Evolutionary conservation across 1,284 basidiomycete genomes (phyloP).

Genomic region (Omphalotus olearius): DNA sequence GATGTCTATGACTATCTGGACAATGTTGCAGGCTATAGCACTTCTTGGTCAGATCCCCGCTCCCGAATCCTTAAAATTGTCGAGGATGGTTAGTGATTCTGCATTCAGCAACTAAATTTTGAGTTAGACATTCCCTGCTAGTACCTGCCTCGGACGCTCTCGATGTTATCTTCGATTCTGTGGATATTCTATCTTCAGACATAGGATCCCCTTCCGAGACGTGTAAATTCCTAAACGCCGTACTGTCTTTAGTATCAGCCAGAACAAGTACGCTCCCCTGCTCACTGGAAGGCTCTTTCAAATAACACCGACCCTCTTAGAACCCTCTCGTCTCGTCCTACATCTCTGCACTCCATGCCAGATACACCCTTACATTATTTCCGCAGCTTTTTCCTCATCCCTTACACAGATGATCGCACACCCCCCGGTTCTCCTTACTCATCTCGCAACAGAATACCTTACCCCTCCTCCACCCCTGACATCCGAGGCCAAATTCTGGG

Average conservation of each 20-base stretch:
- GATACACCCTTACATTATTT: slow-evolving; percentile 51
- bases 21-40: slow-evolving; percentile 51
- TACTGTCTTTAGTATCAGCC: slow-evolving; percentile 38
- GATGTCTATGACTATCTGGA: slow-evolving; percentile 48
- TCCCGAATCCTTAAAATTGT: slow-evolving; percentile 38
- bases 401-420: slow-evolving; percentile 65
- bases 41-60: slow-evolving; percentile 27
- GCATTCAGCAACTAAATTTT: not conserved
- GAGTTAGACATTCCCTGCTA: slow-evolving; percentile 13
- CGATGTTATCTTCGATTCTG: slow-evolving; percentile 62
- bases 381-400: slow-evolving; percentile 62
- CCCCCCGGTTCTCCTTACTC: slow-evolving; percentile 56
- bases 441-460: slow-evolving; percentile 65
- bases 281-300: not conserved
- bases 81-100: slow-evolving; percentile 37
- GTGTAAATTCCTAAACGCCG: slow-evolving; percentile 44
- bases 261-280: slow-evolving; percentile 39
- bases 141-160: slow-evolving; percentile 37
- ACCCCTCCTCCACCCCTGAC: slow-evolving; percentile 62
- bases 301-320: slow-evolving; percentile 28
- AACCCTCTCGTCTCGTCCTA: slow-evolving; percentile 61
- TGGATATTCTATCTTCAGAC: slow-evolving; percentile 59
- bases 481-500: slow-evolving; percentile 68
- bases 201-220: slow-evolving; percentile 49
- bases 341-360: slow-evolving; percentile 52